Conservation (phyloP, 257 asterid species). For the Cordia subcordata region DNA sequence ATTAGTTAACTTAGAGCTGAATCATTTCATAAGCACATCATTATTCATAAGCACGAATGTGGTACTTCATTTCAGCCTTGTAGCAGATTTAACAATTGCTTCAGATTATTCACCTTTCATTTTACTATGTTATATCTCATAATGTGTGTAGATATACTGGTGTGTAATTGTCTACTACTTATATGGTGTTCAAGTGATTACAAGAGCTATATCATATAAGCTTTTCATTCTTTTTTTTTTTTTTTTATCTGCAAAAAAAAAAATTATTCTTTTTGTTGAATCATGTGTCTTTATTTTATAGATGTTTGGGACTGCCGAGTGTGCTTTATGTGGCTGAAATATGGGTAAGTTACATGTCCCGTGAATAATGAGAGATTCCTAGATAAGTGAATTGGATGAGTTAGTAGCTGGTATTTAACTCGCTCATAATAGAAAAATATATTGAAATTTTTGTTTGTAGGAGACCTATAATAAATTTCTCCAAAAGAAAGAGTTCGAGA, state of each 20-base stretch:
- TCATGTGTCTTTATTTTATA: slow-evolving; percentile 39
- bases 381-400: neutral
- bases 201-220: neutral
- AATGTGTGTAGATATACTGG: neutral
- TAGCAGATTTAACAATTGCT: neutral
- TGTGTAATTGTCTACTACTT: too few relatives aligned
- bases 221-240: neutral
- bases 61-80: too few relatives aligned
- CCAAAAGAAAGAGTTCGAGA: too few relatives aligned
- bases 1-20: neutral
- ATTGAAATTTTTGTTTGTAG: too few relatives aligned
- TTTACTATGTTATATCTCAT: neutral
- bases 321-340: slow-evolving; percentile 71
- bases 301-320: slow-evolving; percentile 68
- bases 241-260: too few relatives aligned
- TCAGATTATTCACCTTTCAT: too few relatives aligned
- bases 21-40: too few relatives aligned
- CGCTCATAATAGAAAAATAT: too few relatives aligned
- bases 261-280: too few relatives aligned
- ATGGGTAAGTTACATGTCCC: slow-evolving; percentile 59
- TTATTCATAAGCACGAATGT: neutral
- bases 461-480: too few relatives aligned
- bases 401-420: neutral
- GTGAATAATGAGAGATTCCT: slow-evolving; percentile 4
- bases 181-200: neutral